phyloP scores from a whole-genome alignment of 352 stramenopile genomes.

The Phytopythium vexans region DNA sequence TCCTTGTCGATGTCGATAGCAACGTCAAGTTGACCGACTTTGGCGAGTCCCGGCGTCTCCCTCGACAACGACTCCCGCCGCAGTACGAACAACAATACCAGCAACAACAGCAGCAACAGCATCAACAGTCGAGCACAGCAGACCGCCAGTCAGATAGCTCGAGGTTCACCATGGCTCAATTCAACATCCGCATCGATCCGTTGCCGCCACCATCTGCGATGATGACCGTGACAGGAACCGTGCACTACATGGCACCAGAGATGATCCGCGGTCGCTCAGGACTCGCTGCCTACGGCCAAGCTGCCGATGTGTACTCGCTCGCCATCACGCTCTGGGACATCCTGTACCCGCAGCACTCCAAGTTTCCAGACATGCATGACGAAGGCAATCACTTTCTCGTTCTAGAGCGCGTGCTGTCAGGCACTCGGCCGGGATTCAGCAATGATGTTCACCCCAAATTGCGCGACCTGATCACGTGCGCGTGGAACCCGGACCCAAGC shows the following conservation, averaged over 20 bases:
- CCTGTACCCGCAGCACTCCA: conserved; percentile 38
- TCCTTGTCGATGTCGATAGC: conserved; percentile 45
- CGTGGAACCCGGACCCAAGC: conserved; percentile 53
- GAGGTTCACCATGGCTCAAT: too few species aligned
- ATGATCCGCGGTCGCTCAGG: conserved; percentile 51
- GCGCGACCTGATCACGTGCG: conserved; percentile 44
- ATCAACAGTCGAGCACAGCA: not conserved
- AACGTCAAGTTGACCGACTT: conserved; percentile 72
- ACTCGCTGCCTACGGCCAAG: conserved; percentile 50
- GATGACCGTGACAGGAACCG: conserved; percentile 68
- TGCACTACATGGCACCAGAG: conserved; percentile 76
- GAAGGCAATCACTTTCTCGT: conserved; percentile 48
- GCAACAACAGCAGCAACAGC: not conserved
- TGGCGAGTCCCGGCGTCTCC: conserved; percentile 53
- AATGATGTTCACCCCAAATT: conserved; percentile 28
- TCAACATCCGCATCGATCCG: too few species aligned
- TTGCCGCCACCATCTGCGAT: conserved; percentile 10
- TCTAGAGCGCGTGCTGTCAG: conserved; percentile 47
- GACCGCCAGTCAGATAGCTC: too few species aligned
- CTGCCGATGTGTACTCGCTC: conserved; percentile 70
- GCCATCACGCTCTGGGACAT: conserved; percentile 72
- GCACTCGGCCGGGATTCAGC: conserved; percentile 43
- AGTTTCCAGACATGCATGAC: conserved; percentile 29
- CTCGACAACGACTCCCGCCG: conserved; percentile 6
- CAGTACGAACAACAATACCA: not conserved